Base-by-base conservation (phyloP, 306 rosid species). In the Amphicarpaea edgeworthii region DNA sequence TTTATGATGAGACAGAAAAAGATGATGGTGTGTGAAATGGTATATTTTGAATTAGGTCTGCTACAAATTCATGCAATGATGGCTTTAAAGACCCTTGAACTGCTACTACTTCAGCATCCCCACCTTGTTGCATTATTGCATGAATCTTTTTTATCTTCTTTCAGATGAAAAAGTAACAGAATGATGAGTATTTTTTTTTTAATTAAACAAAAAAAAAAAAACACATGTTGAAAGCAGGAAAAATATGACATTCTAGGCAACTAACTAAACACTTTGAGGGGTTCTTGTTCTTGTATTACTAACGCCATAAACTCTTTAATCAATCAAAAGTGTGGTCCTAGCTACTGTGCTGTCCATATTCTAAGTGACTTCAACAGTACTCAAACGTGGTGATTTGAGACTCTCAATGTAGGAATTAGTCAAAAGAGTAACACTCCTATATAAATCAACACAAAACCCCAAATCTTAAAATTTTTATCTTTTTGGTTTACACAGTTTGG, bases 61-160 rank as follows among this genome's bases (percentile, higher is more conserved):
- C 78, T 81, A 70, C 82, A 77, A 83, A 83, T 85, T 81, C 77
- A 82, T 74, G 85, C 54, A 75, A 89, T 91, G 87, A 88, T 87
- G 89, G 71, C 64, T 62, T 41, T 73, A 77, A 77, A 83, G 75
- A 77, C 84, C 57, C 28, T 24, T 55, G 58, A 69, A 68, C 71
- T 59, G 40, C 50, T 79, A 42, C 81, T 8, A 61, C 79, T 77
- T 85, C 70, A 79, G 55, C 80, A 79, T 73, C 81, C 93, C 89
- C 88, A 80, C 85, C 69, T 76, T 73, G 81, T 23, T 77, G 82
- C 72, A 86, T 86, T 85, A 87, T 83, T 82, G 88, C 50, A 55
- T 85, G 88, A 84, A 84, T 84, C 86, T 78, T 84, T 84, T 86
- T 85, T 75, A 83, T 77, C 88, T 74, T 77, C 81, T 79, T 79